These are phyloP conservation scores for Pestalotiopsis sp. DNA, from an alignment of 2,329 filamentous ascomycete species.

Conservation along the genomic window DNA sequence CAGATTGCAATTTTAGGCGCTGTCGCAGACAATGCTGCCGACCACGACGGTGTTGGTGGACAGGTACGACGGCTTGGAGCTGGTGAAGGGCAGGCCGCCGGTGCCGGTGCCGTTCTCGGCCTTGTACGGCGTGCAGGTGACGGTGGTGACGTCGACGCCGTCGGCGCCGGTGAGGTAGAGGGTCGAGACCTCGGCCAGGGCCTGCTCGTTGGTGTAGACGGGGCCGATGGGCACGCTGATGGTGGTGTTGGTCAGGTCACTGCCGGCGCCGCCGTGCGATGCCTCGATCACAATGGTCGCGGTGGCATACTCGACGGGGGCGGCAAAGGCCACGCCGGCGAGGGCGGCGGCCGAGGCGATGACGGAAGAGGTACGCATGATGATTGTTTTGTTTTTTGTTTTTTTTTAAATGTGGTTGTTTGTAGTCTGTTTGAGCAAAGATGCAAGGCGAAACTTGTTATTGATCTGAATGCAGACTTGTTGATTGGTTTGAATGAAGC, in stretches of 20 bases:
- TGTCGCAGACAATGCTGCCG: constrained; percentile 21
- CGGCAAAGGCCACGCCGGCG: background rate
- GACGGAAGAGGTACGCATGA: constrained; percentile 20
- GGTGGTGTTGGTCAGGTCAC: constrained; percentile 4
- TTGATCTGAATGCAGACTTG: background rate
- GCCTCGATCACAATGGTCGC: constrained; percentile 20
- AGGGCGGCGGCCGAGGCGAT: constrained; percentile 14
- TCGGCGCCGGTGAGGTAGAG: constrained; percentile 21
- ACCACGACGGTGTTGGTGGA: constrained; percentile 26
- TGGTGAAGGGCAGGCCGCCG: constrained; percentile 19
- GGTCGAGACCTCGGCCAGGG: constrained; percentile 20
- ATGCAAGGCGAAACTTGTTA: background rate
- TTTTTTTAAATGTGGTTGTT: background rate
- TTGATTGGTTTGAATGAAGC: background rate
- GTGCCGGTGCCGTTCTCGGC: constrained; percentile 14
- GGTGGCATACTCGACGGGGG: background rate
- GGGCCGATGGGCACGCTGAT: constrained; percentile 16
- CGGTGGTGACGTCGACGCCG: constrained; percentile 8
- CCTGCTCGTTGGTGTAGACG: constrained; percentile 13
- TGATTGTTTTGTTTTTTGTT: too few relatives aligned
- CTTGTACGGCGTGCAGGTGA: constrained; percentile 23
- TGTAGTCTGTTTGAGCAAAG: background rate
- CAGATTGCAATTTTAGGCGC: background rate
- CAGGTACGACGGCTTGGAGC: constrained; percentile 18
- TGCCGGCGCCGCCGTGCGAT: constrained; percentile 11